A percentile compares a stretch with the other conserved stretches of the same genome.
These are phyloP conservation scores for Aethionema arabicum DNA, from an alignment of 345 rosid species.

Conservation along the genomic window DNA sequence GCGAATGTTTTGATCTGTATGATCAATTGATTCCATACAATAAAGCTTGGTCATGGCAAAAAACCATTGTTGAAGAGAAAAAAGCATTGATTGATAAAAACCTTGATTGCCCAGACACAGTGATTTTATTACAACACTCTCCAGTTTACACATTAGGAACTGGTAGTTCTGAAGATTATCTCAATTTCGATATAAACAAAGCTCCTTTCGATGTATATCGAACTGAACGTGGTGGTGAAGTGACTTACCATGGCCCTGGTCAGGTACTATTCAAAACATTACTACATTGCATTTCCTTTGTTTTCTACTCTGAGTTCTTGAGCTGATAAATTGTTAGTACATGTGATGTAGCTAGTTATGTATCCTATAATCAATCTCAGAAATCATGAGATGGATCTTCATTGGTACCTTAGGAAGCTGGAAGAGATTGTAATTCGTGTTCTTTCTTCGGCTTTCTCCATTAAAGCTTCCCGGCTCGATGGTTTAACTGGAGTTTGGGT, in stretches of 20 bases:
- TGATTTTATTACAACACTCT: constrained; percentile 64
- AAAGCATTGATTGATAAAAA: constrained; percentile 49
- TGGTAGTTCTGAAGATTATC: constrained; percentile 50
- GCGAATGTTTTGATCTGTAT: constrained; percentile 65
- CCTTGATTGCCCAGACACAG: constrained; percentile 62
- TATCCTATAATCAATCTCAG: constrained; percentile 83
- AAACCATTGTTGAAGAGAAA: constrained; percentile 55
- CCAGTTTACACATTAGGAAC: constrained; percentile 85
- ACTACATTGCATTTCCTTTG: constrained; percentile 13
- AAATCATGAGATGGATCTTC: constrained; percentile 92
- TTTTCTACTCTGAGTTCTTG: constrained; percentile 5
- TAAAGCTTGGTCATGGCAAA: constrained; percentile 80
- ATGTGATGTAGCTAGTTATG: constrained; percentile 65
- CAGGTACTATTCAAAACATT: constrained; percentile 50
- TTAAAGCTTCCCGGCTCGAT: constrained; percentile 66
- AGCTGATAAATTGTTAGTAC: not conserved
- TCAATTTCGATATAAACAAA: constrained; percentile 56
- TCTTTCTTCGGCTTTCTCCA: constrained; percentile 60
- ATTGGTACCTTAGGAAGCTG: constrained; percentile 91
- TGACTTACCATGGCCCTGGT: constrained; percentile 93
- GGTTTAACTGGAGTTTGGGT: constrained; percentile 93
- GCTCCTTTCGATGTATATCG: constrained; percentile 73
- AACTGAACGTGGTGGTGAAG: constrained; percentile 90
- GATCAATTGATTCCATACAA: constrained; percentile 60
- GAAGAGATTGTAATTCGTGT: constrained; percentile 82